Evolutionary conservation across 2,329 filamentous ascomycete genomes (phyloP), one percentile per base, ranked within the genome.

Genomic region (Cytospora chrysosperma): DNA sequence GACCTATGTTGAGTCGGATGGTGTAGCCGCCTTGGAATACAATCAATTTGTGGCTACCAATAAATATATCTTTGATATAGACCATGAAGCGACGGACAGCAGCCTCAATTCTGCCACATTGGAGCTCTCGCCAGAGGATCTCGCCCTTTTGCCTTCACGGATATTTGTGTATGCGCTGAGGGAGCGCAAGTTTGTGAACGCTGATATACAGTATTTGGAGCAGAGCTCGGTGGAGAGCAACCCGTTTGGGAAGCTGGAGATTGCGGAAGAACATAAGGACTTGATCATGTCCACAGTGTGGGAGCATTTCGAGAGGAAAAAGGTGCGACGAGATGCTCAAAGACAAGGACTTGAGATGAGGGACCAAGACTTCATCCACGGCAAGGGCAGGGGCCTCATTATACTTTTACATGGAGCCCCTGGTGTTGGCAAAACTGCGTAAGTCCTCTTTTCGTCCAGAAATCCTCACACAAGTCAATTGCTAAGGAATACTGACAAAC

Each of bases 391-490:
- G 49, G 77, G 76, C 0, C 62, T 77, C 0, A 64, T 75, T 8
- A 68, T 77, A 3, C 69, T 78, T 0, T 66, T 79, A 0, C 72
- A 72, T 21, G 76, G 76, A 0, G 69, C 69, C 19, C 74, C 62
- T 17, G 76, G 76, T 0, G 70, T 74, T 0, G 76, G 75, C 47
- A 78, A 79, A 64, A 79, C 75, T 1, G 62, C 76, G 15, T 34
- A 34, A 7, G 30, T 34, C 10, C 30, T 34, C 10, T 34, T 12
- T 34, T 12, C 12, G 7, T 9, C 10, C 10, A 6, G 10, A 34
- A 34, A 34, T 12, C 10, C 5, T 13, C 7, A 34, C 30, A 34
- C 7, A 10, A 10, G 30, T 13, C 12, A 10, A 12, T 13, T 30
- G 9, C 30, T 34, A 10, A 7, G 30, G 6, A 34, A 9, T 34